phyloP scores from a whole-genome alignment of 2,329 filamentous ascomycete species.

The Diaporthe ilicicola region DNA sequence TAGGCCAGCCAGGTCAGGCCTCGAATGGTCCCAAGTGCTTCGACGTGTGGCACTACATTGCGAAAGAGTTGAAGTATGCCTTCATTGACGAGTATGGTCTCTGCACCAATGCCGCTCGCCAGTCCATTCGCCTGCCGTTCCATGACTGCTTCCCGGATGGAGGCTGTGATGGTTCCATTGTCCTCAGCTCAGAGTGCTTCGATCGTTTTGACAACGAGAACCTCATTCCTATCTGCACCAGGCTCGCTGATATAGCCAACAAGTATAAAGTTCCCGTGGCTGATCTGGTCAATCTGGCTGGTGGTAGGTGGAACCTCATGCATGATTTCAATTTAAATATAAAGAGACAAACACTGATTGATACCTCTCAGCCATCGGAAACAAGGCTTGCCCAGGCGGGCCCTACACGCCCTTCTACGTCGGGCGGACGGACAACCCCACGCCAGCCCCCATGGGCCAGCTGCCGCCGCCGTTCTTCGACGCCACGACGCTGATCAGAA shows the following conservation, averaged over 20 bases:
- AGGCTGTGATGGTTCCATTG: conserved; percentile 31
- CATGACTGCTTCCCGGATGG: conserved; percentile 31
- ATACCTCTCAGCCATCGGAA: conserved; percentile 37
- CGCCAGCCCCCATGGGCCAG: conserved; percentile 35
- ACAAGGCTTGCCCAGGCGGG: conserved; percentile 37
- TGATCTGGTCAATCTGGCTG: conserved; percentile 32
- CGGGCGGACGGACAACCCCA: conserved; percentile 39
- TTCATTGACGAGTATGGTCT: conserved; percentile 25
- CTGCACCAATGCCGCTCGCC: conserved; percentile 22
- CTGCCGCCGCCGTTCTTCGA: conserved; percentile 34
- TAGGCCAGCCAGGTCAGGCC: background rate
- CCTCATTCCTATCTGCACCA: conserved; percentile 20
- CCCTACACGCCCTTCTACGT: conserved; percentile 39
- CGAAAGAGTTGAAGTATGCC: conserved; percentile 15
- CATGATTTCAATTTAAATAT: background rate
- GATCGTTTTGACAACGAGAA: conserved; percentile 14
- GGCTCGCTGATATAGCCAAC: conserved; percentile 1
- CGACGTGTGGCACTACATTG: conserved; percentile 24
- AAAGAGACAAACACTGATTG: background rate
- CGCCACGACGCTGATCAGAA: conserved; percentile 34
- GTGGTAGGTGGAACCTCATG: background rate
- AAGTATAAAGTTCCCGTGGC: conserved; percentile 22
- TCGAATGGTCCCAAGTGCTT: background rate
- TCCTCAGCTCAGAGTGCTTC: conserved; percentile 28
- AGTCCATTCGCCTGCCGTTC: conserved; percentile 31